These are phyloP conservation scores for Ambrosia artemisiifolia DNA, from an alignment of 129 eudicot genomes.

Conservation along the genomic window DNA sequence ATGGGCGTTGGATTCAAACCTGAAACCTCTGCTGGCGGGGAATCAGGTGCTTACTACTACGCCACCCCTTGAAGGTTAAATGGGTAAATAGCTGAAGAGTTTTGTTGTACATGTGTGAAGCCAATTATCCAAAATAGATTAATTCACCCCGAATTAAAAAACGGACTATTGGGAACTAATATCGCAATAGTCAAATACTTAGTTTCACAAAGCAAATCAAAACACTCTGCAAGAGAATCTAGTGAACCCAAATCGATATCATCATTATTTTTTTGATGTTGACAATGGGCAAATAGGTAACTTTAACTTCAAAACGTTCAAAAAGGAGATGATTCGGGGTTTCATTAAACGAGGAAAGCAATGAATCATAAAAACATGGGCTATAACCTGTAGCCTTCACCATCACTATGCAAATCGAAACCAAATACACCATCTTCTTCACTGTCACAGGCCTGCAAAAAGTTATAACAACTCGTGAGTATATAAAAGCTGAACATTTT, in stretches of 20 bases:
- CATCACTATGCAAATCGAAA: conserved; percentile 95
- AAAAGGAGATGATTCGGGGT: background rate
- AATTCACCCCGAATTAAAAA: too few species aligned
- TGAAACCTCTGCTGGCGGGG: too few species aligned
- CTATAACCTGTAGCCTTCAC: conserved; percentile 76
- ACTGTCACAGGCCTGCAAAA: conserved; percentile 74
- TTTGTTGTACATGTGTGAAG: too few species aligned
- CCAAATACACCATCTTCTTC: conserved; percentile 86
- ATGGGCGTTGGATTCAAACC: too few species aligned
- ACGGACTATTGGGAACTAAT: background rate
- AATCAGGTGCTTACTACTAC: too few species aligned
- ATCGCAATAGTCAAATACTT: background rate
- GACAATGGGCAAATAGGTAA: background rate
- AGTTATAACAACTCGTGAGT: conserved; percentile 17
- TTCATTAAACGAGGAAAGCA: background rate
- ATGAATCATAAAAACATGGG: conserved; percentile 1
- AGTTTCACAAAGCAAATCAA: background rate
- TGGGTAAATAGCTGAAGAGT: too few species aligned
- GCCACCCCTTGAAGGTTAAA: too few species aligned
- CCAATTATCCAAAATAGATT: too few species aligned
- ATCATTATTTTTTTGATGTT: background rate
- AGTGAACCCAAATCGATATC: too few species aligned
- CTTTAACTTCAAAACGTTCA: background rate
- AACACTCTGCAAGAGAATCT: background rate
- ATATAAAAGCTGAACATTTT: conserved; percentile 11